Evolutionary conservation across 176 grass and related monocot genomes (phyloP).

Genomic region (Aegilops sharonensis): DNA sequence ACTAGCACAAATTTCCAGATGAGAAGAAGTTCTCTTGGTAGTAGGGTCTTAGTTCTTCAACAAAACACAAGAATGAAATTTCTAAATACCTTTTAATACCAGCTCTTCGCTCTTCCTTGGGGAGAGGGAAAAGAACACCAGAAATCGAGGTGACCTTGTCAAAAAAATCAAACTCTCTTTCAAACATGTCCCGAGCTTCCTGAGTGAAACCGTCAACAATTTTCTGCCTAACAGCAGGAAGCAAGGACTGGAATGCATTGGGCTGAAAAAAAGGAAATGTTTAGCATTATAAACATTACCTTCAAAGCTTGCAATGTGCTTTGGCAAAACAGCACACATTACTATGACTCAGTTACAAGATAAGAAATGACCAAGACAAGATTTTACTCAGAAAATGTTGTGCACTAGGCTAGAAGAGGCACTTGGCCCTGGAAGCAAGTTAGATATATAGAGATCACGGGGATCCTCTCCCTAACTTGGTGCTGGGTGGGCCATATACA

Average conservation of each 20-base stretch:
- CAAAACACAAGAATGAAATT: conserved; percentile 14
- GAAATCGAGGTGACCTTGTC: conserved; percentile 97
- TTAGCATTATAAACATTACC: neutral
- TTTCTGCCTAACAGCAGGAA: conserved; percentile 75
- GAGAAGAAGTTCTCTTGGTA: conserved; percentile 9
- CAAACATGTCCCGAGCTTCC: conserved; percentile 81
- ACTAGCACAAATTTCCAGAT: conserved; percentile 5
- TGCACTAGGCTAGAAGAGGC: neutral
- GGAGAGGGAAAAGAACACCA: conserved; percentile 92
- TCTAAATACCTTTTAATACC: conserved; percentile 82
- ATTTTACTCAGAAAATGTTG: neutral
- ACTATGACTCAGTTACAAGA: conserved; percentile 13
- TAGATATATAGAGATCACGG: neutral
- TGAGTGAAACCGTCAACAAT: conserved; percentile 83
- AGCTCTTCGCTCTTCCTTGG: conserved; percentile 91
- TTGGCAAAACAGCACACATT: conserved; percentile 20
- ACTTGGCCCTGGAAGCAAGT: neutral
- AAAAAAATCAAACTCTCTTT: conserved; percentile 89
- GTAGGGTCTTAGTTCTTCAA: conserved; percentile 24
- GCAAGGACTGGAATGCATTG: conserved; percentile 77
- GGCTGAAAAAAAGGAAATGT: conserved; percentile 44
- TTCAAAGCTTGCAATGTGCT: conserved; percentile 19
- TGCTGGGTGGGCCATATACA: neutral
- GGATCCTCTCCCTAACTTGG: neutral
- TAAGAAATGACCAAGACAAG: neutral